Conservation (phyloP, 2,329 filamentous ascomycete species). For the Aureobasidium namibiae region DNA sequence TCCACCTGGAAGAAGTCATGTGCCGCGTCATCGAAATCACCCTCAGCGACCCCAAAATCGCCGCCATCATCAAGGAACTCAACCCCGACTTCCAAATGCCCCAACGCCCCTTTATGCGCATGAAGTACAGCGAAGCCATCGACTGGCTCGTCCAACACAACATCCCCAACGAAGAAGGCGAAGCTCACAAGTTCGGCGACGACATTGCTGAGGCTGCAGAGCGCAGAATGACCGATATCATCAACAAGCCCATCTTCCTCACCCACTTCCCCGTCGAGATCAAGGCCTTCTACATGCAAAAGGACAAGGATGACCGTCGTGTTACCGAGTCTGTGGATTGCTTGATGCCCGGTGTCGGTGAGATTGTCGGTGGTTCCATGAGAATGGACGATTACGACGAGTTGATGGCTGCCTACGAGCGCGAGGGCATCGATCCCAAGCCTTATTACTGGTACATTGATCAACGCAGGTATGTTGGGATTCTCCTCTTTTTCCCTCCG, state of each 20-base stretch:
- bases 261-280: conserved; percentile 97
- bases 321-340: conserved; percentile 91
- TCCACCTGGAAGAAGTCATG: conserved; percentile 79
- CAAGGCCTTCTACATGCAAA: conserved; percentile 99
- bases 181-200: conserved; percentile 86
- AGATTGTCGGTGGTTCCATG: conserved; percentile 96
- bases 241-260: conserved; percentile 90
- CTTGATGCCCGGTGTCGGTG: conserved; percentile 86
- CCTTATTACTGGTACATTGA: conserved; percentile 99
- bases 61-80: conserved; percentile 68
- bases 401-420: conserved; percentile 78
- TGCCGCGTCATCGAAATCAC: conserved; percentile 75
- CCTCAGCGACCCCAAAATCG: conserved; percentile 64
- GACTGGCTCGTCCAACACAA: conserved; percentile 85
- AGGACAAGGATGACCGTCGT: conserved; percentile 65
- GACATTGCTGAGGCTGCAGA: conserved; percentile 98
- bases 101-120: conserved; percentile 79
- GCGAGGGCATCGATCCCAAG: conserved; percentile 73
- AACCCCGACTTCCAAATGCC: conserved; percentile 87
- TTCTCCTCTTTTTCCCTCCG: background rate
- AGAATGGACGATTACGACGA: conserved; percentile 89
- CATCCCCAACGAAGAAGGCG: conserved; percentile 86
- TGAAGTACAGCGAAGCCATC: conserved; percentile 92
- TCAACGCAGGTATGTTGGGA: conserved; percentile 78
- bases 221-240: conserved; percentile 91